Evolutionary conservation across 768 basidiomycete species (phyloP).

Genomic region (Lentinus tigrinus): DNA sequence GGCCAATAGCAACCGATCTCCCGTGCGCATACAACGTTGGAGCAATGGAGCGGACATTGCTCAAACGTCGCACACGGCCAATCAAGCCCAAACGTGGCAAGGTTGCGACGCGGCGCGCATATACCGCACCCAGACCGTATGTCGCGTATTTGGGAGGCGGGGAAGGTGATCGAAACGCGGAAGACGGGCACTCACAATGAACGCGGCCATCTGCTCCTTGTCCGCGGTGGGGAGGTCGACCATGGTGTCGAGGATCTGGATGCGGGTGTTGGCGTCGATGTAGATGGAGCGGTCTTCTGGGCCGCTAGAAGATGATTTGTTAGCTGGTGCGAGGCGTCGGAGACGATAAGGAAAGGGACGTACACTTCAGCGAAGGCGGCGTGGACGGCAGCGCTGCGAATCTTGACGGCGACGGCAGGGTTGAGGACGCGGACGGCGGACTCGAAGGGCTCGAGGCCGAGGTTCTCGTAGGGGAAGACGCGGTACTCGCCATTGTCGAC

Average conservation of each 20-base stretch:
- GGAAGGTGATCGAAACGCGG: background rate
- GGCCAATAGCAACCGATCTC: background rate
- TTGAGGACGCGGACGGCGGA: slow-evolving; percentile 50
- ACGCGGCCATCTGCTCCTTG: slow-evolving; percentile 61
- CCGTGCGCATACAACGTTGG: background rate
- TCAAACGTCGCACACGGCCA: background rate
- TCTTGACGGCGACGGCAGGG: slow-evolving; percentile 55
- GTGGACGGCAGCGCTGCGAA: slow-evolving; percentile 49
- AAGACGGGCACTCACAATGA: slow-evolving; percentile 57
- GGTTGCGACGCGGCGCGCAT: background rate
- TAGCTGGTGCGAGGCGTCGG: background rate
- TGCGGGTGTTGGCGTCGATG: slow-evolving; percentile 61
- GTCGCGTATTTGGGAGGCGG: background rate
- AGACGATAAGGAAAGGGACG: slow-evolving; percentile 15
- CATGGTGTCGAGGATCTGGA: slow-evolving; percentile 83
- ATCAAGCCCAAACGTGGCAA: background rate
- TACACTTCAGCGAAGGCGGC: slow-evolving; percentile 49
- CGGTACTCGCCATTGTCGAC: slow-evolving; percentile 48
- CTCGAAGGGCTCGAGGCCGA: slow-evolving; percentile 54
- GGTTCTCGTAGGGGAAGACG: slow-evolving; percentile 55
- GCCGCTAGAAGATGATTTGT: slow-evolving; percentile 16
- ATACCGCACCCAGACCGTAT: background rate
- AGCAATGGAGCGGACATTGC: slow-evolving; percentile 4
- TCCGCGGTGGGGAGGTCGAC: slow-evolving; percentile 63
- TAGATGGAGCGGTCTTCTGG: slow-evolving; percentile 39